Evolutionary conservation across 768 basidiomycete species (phyloP), one percentile per base, ranked within the genome.

Genomic region (Russula sp.): DNA sequence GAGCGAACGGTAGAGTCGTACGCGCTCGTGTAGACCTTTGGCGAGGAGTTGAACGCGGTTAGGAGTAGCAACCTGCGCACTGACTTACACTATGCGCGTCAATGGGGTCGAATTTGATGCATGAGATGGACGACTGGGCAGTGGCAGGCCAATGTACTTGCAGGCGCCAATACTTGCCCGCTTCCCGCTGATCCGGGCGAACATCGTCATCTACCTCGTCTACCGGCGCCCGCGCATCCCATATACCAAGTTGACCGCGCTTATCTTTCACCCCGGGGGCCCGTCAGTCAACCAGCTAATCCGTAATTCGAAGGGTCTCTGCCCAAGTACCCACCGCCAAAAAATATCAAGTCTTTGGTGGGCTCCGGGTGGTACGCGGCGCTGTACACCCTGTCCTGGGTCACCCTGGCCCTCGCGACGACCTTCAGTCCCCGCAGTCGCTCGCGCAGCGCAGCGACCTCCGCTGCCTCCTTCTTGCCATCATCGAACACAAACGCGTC

Each of bases 111-210:
- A 94, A 77, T 71, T 87, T 91, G 61, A 93, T 79, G 62, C 79
- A 82, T 6, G 89, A 91, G 55, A 94, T 85, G 1, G 90, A 91
- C 1, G 90, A 92, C 67, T 85, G 84, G 16, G 88, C 77, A 0
- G 85, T 86, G 4, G 87, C 86, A 0, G 91, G 91, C 91, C 91
- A 93, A 67, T 94, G 91, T 22, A 80, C 75, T 70, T 94, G 91
- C 55, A 94, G 73, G 10, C 84, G 82, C 87, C 88, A 93, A 69
- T 86, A 86, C 72, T 82, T 86, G 4, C 91, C 91, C n/a, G 81
- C 80, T 72, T 87, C 86, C 37, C 71, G 69, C 42, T 82, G 79
- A 18, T 70, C 69, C 22, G 70, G 57, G 7, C 73, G 61, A 27
- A 77, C 75, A 54, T 84, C 74, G 45, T 84, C 84, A 61, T 89